Percentiles rank a stretch among this genome's conserved stretches.
phyloP scores from a whole-genome alignment of 2,329 filamentous ascomycete genomes.

The Colletotrichum costaricense region DNA sequence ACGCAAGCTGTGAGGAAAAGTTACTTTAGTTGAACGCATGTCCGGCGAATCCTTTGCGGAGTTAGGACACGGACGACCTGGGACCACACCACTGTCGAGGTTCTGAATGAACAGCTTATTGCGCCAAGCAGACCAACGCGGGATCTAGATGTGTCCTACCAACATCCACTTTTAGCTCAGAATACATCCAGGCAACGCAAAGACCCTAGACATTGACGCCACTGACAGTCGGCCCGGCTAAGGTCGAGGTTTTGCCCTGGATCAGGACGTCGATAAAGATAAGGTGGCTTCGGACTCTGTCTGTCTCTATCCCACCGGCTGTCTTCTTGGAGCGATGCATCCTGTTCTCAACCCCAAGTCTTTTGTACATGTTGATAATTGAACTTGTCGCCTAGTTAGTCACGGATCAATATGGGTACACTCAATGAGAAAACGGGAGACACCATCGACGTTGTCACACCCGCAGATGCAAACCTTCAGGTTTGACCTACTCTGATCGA shows the following conservation, averaged over 20 bases:
- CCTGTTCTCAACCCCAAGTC: no score
- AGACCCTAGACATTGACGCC: background rate
- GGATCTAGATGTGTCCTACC: background rate
- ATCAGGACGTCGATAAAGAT: background rate
- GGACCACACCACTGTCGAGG: background rate
- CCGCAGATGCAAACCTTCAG: background rate
- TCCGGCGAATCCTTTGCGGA: background rate
- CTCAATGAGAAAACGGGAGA: slow-evolving; percentile 6
- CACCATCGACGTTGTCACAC: background rate
- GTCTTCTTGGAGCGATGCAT: no score
- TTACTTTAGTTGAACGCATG: background rate
- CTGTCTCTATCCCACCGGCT: background rate
- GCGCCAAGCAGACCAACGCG: background rate
- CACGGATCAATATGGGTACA: background rate
- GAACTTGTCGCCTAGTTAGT: no score
- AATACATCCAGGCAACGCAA: background rate
- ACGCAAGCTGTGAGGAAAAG: background rate
- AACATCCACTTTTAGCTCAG: background rate
- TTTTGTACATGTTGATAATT: background rate
- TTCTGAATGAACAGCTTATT: no score
- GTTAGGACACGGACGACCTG: background rate
- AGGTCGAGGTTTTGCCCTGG: background rate
- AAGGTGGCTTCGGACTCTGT: background rate
- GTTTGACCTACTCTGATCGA: background rate
- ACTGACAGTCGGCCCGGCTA: background rate